These are phyloP conservation scores for Solanum pinnatisectum DNA, from an alignment of 257 asterid genomes.

Conservation along the genomic window DNA sequence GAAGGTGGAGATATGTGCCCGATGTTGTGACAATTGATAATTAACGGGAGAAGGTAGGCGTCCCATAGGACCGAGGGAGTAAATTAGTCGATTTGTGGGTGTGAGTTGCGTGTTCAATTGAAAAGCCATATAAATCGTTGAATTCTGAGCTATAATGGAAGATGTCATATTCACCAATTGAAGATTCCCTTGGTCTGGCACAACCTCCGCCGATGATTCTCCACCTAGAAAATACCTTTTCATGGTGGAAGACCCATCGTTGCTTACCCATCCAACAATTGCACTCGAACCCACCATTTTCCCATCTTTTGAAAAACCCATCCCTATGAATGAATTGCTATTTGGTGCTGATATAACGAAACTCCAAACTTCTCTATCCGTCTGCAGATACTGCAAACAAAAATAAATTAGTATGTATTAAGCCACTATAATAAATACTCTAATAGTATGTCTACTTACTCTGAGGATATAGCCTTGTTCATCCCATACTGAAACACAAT, in stretches of 20 bases:
- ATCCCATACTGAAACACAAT: constrained; percentile 58
- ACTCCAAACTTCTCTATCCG: constrained; percentile 43
- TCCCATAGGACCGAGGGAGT: constrained; percentile 46
- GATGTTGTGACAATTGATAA: constrained; percentile 34
- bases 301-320: constrained; percentile 66
- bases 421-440: neutral
- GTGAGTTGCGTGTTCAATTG: constrained; percentile 21
- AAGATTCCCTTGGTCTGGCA: constrained; percentile 25
- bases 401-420: neutral
- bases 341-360: constrained; percentile 60
- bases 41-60: constrained; percentile 23
- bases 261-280: constrained; percentile 54
- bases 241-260: constrained; percentile 6
- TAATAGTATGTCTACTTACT: constrained; percentile 28
- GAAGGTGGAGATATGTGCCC: constrained; percentile 22
- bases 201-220: constrained; percentile 24
- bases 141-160: constrained; percentile 11
- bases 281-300: constrained; percentile 69
- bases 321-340: constrained; percentile 37
- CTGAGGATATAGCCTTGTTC: constrained; percentile 59
- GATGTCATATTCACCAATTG: constrained; percentile 35
- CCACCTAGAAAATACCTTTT: constrained; percentile 48
- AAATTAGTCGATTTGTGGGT: constrained; percentile 40
- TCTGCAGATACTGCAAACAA: constrained; percentile 37
- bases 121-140: constrained; percentile 46